Base-by-base conservation (phyloP, 768 basidiomycete species). In the Hortiboletus flavorubellus region DNA sequence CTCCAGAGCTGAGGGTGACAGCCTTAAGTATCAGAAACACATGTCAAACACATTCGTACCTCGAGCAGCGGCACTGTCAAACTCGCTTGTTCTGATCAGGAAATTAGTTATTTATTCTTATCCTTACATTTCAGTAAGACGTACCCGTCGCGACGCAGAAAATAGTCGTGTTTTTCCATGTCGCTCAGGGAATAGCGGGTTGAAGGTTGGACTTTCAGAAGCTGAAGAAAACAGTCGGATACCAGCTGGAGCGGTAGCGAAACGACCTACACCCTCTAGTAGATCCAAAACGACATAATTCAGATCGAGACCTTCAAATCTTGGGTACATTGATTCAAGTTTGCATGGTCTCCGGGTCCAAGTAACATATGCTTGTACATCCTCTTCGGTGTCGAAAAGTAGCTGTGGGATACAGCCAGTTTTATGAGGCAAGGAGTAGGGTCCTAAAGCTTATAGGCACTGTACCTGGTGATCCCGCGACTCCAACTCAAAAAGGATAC, bases 401-500 rank as follows among this genome's bases (percentile, higher is more conserved):
- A 61, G 10, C 76, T 78, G 54, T 6, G 16, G 42, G 34, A 14
- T 10, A 14, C 11, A 7, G 4, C 38, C 43, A 41, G 51, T 30
- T 14, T 14, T 35, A 31, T 44, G 26, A 45, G 21, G 40, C 18
- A 44, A 11, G 31, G 18, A 15, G 33, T 18, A 33, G 10, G 2
- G n/a, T 30, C 37, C 40, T 23, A 23, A 46, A 23, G 51, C 21
- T n/a, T n/a, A 12, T n/a, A 21, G 43, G 34, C 10, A 26, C 52
- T 51, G 31, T 53, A 73, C 75, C 55, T 61, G 46, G 37, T 67
- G 61, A 21, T 54, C 52, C n/a, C 46, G 51, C 10, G 68, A 62
- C 38, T 75, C 67, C 12, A 78, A 54, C 55, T 77, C 74, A 54
- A 68, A 79, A 9, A 70, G 55, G 11, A 78, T 63, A 42, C 76